These are phyloP conservation scores for Oidium heveae DNA, from an alignment of 2,329 filamentous ascomycete species.

Conservation along the genomic window DNA sequence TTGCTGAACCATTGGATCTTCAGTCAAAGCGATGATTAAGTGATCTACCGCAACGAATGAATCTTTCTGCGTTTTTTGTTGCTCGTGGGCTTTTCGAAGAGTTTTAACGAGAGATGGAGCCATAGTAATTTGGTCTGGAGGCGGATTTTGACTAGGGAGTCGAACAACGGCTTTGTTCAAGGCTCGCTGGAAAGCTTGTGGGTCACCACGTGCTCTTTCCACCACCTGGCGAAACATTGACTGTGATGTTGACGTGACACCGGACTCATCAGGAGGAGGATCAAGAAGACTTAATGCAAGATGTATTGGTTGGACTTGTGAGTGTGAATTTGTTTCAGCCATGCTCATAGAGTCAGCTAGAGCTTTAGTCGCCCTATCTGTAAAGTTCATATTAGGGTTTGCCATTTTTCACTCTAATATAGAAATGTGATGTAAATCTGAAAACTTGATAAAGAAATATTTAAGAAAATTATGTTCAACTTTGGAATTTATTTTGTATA, in stretches of 20 bases:
- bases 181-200: slow-evolving; percentile 64
- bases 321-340: slow-evolving; percentile 73
- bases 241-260: slow-evolving; percentile 39
- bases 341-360: slow-evolving; percentile 70
- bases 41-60: slow-evolving; percentile 88
- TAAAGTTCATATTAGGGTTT: slow-evolving; percentile 60
- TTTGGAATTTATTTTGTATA: too few relatives aligned
- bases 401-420: slow-evolving; percentile 25
- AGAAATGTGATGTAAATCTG: too few relatives aligned
- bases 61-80: slow-evolving; percentile 96
- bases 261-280: slow-evolving; percentile 48
- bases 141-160: slow-evolving; percentile 79
- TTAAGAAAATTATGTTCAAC: too few relatives aligned
- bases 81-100: slow-evolving; percentile 58
- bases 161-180: slow-evolving; percentile 84
- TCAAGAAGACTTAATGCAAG: slow-evolving; percentile 64
- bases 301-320: slow-evolving; percentile 74
- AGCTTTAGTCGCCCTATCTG: slow-evolving; percentile 74
- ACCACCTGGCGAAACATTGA: slow-evolving; percentile 91
- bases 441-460: too few relatives aligned
- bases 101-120: slow-evolving; percentile 63
- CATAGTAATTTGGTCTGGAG: slow-evolving; percentile 67
- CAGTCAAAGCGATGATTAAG: slow-evolving; percentile 60
- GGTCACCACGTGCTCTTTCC: slow-evolving; percentile 79
- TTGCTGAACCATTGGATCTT: slow-evolving; percentile 50